phyloP scores from a whole-genome alignment of 2,329 filamentous ascomycete genomes.

The Fusarium sp. region DNA sequence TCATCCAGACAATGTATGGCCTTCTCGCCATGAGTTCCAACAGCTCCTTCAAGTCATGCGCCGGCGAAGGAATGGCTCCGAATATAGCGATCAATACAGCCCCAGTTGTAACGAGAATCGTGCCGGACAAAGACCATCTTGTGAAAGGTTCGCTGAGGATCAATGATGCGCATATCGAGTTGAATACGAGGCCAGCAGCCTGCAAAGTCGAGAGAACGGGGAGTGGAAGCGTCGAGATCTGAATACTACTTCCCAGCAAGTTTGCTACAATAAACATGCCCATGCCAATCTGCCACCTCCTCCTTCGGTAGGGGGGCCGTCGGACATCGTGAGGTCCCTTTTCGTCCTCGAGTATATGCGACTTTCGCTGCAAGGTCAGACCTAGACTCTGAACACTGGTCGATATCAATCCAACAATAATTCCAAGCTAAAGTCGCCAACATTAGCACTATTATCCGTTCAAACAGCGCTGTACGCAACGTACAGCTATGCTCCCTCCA shows the following conservation, averaged over 20 bases:
- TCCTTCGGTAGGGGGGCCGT: constrained; percentile 85
- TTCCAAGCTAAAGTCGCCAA: constrained; percentile 72
- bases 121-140: constrained; percentile 89
- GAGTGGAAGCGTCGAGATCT: constrained; percentile 94
- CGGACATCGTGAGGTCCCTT: constrained; percentile 80
- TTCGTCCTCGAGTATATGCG: constrained; percentile 96
- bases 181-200: constrained; percentile 96
- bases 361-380: constrained; percentile 95
- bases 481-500: constrained; percentile 78
- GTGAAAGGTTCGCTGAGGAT: constrained; percentile 95
- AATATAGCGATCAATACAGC: constrained; percentile 94
- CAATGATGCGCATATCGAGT: constrained; percentile 94
- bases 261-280: constrained; percentile 96
- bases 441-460: constrained; percentile 30
- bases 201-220: constrained; percentile 95
- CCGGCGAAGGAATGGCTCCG: constrained; percentile 90
- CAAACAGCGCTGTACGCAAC: constrained; percentile 42
- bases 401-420: constrained; percentile 90
- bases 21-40: constrained; percentile 75
- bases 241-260: constrained; percentile 91
- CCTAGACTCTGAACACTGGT: constrained; percentile 95
- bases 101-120: constrained; percentile 83
- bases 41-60: constrained; percentile 85
- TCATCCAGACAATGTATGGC: constrained; percentile 90
- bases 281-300: constrained; percentile 98